Evolutionary conservation across 1,284 basidiomycete species (phyloP), one percentile per base, ranked within the genome.

Genomic region (Ceratobasidium sp.): DNA sequence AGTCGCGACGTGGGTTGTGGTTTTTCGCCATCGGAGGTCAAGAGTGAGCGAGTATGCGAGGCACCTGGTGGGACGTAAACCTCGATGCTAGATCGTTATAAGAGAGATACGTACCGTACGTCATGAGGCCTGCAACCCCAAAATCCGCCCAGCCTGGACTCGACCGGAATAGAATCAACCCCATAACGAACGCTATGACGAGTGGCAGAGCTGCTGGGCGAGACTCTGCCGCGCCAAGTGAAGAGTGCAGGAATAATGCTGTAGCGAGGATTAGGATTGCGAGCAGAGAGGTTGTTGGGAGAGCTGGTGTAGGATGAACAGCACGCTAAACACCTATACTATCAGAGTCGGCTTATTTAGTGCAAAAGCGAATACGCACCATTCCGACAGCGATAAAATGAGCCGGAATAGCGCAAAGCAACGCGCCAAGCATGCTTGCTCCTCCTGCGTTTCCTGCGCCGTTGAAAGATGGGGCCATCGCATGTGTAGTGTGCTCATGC

Each of bases 141-240:
- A 88, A 76, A 80, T 92, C 91, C 15, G 85, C 86, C 87, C 88
- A 90, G 61, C 84, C 83, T 1, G 87, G 89, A 60, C 82, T 83
- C 74, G 89, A 87, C 42, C 87, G 87, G 77, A 91, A 92, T 49
- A 87, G 86, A 28, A 75, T 35, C n/a, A 58, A 71, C 2, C 61
- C 53, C 37, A 74, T 61, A 26, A 75, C 39, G 23, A 77, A 54
- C 42, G 76, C 58, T 20, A 75, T 49, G 7, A 78, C 26, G 28
- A 77, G 49, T 49, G 65, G 54, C n/a, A 51, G 47, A 26, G 17
- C 63, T 17, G 64, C 60, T 31, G 28, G 77, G n/a, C 37, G 58
- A 17, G 58, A 65, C n/a, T 54, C 60, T 8, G 35, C 39, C 13
- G 20, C 28, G 45, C 42, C 26, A 33, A 45, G 61, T 35, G 39